phyloP scores from a whole-genome alignment of 306 rosid genomes.

The Lathyrus tuberosus region DNA sequence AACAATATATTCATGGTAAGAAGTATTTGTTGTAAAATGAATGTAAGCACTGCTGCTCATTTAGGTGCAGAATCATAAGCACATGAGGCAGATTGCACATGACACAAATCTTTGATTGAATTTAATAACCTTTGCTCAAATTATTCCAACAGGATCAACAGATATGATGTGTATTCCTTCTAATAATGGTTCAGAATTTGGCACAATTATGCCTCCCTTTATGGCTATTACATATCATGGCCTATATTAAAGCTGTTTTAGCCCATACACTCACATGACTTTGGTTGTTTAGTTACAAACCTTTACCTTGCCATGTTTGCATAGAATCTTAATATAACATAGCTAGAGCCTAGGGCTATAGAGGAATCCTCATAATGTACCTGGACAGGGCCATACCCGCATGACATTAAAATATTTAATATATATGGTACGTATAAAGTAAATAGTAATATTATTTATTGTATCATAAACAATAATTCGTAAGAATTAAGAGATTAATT shows the following conservation, averaged over 20 bases:
- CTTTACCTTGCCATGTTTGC: conserved; percentile 18
- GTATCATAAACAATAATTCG: no score
- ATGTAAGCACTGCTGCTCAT: no score
- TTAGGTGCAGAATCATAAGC: background rate
- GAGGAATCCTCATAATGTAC: background rate
- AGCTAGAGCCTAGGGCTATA: background rate
- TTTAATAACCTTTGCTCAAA: conserved; percentile 33
- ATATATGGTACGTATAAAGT: background rate
- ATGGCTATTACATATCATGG: conserved; percentile 41
- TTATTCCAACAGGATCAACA: conserved; percentile 45
- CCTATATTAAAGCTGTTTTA: conserved; percentile 40
- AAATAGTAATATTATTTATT: background rate
- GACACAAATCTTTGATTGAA: conserved; percentile 35
- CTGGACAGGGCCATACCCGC: background rate
- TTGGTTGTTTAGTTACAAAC: conserved; percentile 30
- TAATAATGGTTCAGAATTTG: conserved; percentile 40
- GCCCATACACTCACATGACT: no score
- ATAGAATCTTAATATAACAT: conserved; percentile 5
- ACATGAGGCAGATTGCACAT: conserved; percentile 27
- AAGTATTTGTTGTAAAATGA: no score
- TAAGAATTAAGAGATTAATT: no score
- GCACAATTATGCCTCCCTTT: conserved; percentile 44
- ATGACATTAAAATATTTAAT: background rate
- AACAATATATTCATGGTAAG: no score
- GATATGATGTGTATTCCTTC: conserved; percentile 30